Percentiles rank a stretch among this genome's conserved stretches.
These are phyloP conservation scores for Zymoseptoria pseudotritici DNA, from an alignment of 2,329 filamentous ascomycete species.

Conservation along the genomic window DNA sequence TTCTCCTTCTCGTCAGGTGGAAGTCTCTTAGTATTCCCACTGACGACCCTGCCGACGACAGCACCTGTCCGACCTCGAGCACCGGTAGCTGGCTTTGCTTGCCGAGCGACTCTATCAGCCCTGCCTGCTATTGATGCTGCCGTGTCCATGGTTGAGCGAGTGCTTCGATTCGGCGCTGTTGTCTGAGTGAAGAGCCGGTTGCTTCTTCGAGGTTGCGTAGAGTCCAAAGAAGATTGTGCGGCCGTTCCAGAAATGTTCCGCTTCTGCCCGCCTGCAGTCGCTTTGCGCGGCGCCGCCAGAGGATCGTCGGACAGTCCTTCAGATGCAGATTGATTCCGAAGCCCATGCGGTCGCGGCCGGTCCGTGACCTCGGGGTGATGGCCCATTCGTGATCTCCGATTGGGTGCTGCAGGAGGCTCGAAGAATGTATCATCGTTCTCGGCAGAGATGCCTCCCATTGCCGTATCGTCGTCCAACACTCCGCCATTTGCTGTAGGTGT, in stretches of 20 bases:
- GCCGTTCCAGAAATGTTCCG: constrained; percentile 72
- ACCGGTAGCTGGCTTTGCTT: constrained; percentile 60
- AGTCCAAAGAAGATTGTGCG: constrained; percentile 26
- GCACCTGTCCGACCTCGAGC: constrained; percentile 60
- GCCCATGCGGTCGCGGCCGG: constrained; percentile 29
- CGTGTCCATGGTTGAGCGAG: constrained; percentile 50
- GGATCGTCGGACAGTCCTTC: constrained; percentile 31
- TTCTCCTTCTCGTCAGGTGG: constrained; percentile 44
- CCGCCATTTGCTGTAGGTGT: constrained; percentile 42
- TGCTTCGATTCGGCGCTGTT: constrained; percentile 56
- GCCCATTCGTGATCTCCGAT: constrained; percentile 30
- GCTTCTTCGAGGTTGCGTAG: constrained; percentile 41
- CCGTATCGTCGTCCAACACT: constrained; percentile 36
- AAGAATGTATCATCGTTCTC: constrained; percentile 19
- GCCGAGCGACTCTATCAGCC: constrained; percentile 39
- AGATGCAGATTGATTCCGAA: constrained; percentile 34
- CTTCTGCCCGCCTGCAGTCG: constrained; percentile 55
- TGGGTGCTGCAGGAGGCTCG: constrained; percentile 40
- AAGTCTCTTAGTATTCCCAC: constrained; percentile 68
- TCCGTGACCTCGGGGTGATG: constrained; percentile 23
- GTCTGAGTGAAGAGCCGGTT: constrained; percentile 53
- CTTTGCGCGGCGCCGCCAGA: constrained; percentile 22
- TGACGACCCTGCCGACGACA: constrained; percentile 77
- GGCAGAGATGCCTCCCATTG: constrained; percentile 23
- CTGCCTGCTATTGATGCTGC: constrained; percentile 49